Evolutionary conservation across 768 basidiomycete species (phyloP).

Genomic region (Hypholoma fasciculare): DNA sequence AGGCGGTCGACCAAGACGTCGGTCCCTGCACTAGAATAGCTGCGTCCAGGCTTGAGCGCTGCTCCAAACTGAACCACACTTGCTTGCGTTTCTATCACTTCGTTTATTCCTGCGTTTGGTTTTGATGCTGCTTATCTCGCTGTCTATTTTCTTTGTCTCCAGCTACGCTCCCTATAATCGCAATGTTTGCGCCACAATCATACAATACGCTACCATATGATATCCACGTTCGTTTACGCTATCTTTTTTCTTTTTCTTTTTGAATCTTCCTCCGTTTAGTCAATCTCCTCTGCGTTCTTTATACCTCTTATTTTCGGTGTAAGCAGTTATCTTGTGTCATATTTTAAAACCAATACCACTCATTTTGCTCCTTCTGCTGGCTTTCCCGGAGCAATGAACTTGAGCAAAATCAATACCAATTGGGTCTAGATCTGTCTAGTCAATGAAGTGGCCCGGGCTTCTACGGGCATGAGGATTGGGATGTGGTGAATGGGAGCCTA

Average conservation of each 20-base stretch:
- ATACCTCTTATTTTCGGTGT: slow-evolving; percentile 20
- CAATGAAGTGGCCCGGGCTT: too few species aligned
- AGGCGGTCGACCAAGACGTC: slow-evolving; percentile 53
- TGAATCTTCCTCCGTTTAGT: too few species aligned
- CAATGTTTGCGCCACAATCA: slow-evolving; percentile 10
- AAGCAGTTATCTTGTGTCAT: slow-evolving; percentile 22
- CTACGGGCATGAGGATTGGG: too few species aligned
- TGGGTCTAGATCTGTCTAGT: too few species aligned
- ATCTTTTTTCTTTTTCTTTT: slow-evolving; percentile 14
- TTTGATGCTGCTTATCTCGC: not conserved
- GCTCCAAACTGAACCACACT: not conserved
- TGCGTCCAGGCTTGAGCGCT: not conserved
- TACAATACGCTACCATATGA: slow-evolving; percentile 16
- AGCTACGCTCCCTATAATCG: slow-evolving; percentile 28
- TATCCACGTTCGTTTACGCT: slow-evolving; percentile 28
- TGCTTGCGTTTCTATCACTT: not conserved
- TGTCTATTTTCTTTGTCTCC: slow-evolving; percentile 5
- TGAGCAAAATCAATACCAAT: too few species aligned
- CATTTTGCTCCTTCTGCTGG: slow-evolving; percentile 17
- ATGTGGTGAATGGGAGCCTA: too few species aligned
- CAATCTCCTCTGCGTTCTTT: slow-evolving; percentile 6
- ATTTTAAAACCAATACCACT: slow-evolving; percentile 26
- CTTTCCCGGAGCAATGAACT: too few species aligned
- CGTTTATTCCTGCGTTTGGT: slow-evolving; percentile 6
- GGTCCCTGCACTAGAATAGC: slow-evolving; percentile 27